phyloP scores from a whole-genome alignment of 1,139 yeast species.

The Yarrowia galli region DNA sequence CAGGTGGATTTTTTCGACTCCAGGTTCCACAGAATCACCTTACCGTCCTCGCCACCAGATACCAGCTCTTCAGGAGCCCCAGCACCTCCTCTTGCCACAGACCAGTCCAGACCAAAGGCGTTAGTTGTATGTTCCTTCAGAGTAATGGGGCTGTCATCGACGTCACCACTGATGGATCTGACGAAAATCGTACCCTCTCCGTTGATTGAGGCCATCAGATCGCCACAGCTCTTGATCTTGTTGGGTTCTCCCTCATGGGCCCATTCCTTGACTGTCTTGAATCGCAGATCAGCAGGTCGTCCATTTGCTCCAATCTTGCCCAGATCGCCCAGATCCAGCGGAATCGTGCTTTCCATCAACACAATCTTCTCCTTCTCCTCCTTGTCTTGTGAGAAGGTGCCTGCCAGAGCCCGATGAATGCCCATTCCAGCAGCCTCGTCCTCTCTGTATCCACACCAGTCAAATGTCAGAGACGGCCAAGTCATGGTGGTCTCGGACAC shows the following conservation, averaged over 20 bases:
- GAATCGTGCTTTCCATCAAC: slow-evolving; percentile 12
- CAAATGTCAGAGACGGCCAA: slow-evolving; percentile 57
- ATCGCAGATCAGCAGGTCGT: slow-evolving; percentile 48
- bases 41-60: slow-evolving; percentile 73
- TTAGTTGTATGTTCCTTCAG: slow-evolving; percentile 68
- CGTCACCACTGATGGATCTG: slow-evolving; percentile 51
- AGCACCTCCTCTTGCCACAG: slow-evolving; percentile 41
- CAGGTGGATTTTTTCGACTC: slow-evolving; percentile 30
- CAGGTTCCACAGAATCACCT: slow-evolving; percentile 74
- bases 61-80: slow-evolving; percentile 53
- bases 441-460: slow-evolving; percentile 46
- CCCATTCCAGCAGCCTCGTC: slow-evolving; percentile 37
- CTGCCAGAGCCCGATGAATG: slow-evolving; percentile 17
- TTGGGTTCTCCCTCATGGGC: slow-evolving; percentile 69
- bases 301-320: slow-evolving; percentile 44
- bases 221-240: slow-evolving; percentile 49
- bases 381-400: slow-evolving; percentile 17
- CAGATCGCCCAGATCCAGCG: slow-evolving; percentile 25
- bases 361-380: slow-evolving; percentile 24
- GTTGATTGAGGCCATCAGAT: slow-evolving; percentile 31
- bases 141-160: slow-evolving; percentile 41
- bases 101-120: slow-evolving; percentile 80
- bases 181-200: slow-evolving; percentile 53
- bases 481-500: slow-evolving; percentile 69
- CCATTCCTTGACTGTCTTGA: slow-evolving; percentile 58